Evolutionary conservation across 495 filamentous ascomycete genomes (phyloP), one percentile per base, ranked within the genome.

Genomic region (Mycothermus thermophilus): DNA sequence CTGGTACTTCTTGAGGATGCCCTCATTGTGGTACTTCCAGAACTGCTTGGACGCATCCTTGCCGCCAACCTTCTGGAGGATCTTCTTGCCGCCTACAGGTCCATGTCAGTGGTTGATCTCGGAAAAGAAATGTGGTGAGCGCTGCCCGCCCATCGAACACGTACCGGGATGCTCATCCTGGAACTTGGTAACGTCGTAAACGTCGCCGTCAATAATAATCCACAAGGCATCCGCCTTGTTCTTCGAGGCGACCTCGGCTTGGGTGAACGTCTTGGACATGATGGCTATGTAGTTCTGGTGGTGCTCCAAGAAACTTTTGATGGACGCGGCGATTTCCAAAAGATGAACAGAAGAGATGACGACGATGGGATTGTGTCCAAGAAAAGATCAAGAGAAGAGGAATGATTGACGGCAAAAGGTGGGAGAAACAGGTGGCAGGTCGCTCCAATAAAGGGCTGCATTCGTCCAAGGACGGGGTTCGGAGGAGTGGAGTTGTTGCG

Each of bases 1-100:
- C 63, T 90, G 79, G 69, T 86, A 95, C 58, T 96, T 97, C 66
- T 95, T 96, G 46, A 96, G 69, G 43, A 96, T 84, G 35, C 79
- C 72, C 48, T 72, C 69, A 49, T 94, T 97, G 69, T 97, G 90
- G 58, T 97, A 96, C 62, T 96, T 99, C 90, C 90, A 99, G 67
- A 99, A 99, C 54, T 93, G 92, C 59, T 92, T 88, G 17, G 83
- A 87, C 12, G 90, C 90, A 47, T 99, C 92, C 57, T 96, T 99
- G 46, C 90, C 90, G 29, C 77, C 90, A 11, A 96, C 86, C 38
- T 88, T 68, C 47, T 83, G 77, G 35, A 99, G 76, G 57, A 99
- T 97, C 66, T 96, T 97, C 74, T 96, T 93, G 48, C 90, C 88
- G 59, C 87, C 83, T 79, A 51, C 32, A 44, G 9, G 10, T 29